Evolutionary conservation across 148 eudicot genomes (phyloP), one percentile per base, ranked within the genome.

Genomic region (Mesembryanthemum crystallinum): DNA sequence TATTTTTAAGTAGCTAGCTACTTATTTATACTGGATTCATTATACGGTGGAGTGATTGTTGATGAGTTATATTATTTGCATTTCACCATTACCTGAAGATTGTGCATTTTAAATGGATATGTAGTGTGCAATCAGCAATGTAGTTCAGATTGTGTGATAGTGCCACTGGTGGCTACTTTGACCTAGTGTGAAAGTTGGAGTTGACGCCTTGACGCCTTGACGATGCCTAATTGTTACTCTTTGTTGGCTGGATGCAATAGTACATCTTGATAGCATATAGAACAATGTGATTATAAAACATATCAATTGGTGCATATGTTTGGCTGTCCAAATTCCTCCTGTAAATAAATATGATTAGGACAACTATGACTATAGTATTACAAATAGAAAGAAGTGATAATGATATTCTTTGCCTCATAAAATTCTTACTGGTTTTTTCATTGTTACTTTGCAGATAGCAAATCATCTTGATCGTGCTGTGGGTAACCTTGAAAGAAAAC

Each of bases 401-500:
- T 21, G 28, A 27, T 24, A 8, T 1, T 35, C 65, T 72, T 32
- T 29, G 28, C 75, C 17, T 64, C 33, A 11, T 69, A 11, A n/a
- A 25, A 33, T 45, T 5, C n/a, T 63, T 7, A 58, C 62, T 4
- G 65, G 43, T 28, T 45, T 25, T 30, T 78, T 27, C 32, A 42
- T 58, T 70, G 62, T 64, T 78, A 21, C 69, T 35, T 72, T 85
- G 67, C 75, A 94, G 99, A 96, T 96, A 79, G 99, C 99, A 72
- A 91, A 92, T 83, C 85, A 82, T 82, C 99, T 96, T 76, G 86
- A 96, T 76, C 98, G 95, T 77, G 91, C 79, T 52, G 87, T 86
- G 60, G 95, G 83, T 60, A 88, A 83, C 83, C 88, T 89, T 73
- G 97, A 89, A 73, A 87, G 99, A 72, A 89, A 88, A 47, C 98